Evolutionary conservation across 768 basidiomycete genomes (phyloP).

Genomic region (Phaffia australis): DNA sequence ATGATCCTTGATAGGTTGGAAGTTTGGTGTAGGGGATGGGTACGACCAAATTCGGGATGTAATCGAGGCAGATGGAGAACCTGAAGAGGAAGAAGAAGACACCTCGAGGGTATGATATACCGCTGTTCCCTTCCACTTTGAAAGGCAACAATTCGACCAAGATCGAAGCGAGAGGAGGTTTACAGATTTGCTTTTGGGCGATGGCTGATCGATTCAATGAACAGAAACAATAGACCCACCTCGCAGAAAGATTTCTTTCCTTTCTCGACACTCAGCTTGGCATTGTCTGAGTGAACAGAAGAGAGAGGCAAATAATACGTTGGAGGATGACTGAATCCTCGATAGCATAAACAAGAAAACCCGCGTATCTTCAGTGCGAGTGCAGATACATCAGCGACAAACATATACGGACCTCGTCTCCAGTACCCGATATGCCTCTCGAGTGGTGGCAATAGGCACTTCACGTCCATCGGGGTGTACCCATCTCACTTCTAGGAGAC

Average conservation of each 20-base stretch:
- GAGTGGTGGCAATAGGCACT: constrained; percentile 33
- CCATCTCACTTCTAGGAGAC: constrained; percentile 33
- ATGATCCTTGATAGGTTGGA: constrained; percentile 32
- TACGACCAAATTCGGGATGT: constrained; percentile 36
- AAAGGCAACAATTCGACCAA: background rate
- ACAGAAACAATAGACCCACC: constrained; percentile 22
- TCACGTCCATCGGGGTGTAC: constrained; percentile 26
- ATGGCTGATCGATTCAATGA: background rate
- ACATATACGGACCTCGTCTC: constrained; percentile 32
- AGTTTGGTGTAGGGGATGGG: constrained; percentile 28
- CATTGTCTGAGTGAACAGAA: background rate
- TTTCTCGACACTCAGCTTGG: constrained; percentile 27
- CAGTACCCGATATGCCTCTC: constrained; percentile 32
- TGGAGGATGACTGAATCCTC: constrained; percentile 33
- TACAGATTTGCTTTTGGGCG: background rate
- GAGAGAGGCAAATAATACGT: constrained; percentile 36
- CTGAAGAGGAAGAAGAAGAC: background rate
- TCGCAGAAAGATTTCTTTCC: constrained; percentile 33
- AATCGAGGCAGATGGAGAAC: constrained; percentile 14
- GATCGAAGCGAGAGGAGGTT: background rate
- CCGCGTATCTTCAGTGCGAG: background rate
- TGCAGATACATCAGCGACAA: background rate
- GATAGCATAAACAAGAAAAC: background rate
- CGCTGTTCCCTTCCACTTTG: constrained; percentile 32
- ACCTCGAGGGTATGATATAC: constrained; percentile 30